These are phyloP conservation scores for Taxillus chinensis DNA, from an alignment of 164 flowering plant species.

Conservation along the genomic window DNA sequence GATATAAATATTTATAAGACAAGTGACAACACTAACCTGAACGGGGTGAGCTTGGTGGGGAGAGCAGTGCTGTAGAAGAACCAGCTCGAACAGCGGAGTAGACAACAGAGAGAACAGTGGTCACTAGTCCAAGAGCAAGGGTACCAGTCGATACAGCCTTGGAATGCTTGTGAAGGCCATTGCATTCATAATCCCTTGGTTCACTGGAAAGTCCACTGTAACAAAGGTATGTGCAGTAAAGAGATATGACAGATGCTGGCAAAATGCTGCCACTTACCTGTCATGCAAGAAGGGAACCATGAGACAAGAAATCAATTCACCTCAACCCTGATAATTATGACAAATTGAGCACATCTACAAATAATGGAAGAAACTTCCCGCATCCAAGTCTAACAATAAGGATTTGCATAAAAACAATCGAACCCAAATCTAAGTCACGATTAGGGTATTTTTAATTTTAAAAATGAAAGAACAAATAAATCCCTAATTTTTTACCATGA, in stretches of 20 bases:
- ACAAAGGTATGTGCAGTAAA: constrained; percentile 93
- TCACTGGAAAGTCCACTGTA: constrained; percentile 93
- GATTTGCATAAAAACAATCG: too few relatives aligned
- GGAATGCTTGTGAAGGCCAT: constrained; percentile 90
- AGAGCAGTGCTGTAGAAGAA: constrained; percentile 81
- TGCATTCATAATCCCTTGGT: constrained; percentile 92
- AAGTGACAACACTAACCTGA: constrained; percentile 41
- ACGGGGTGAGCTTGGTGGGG: constrained; percentile 86
- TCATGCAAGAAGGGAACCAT: constrained; percentile 10
- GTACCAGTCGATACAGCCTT: constrained; percentile 80
- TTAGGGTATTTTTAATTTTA: too few relatives aligned
- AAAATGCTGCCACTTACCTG: constrained; percentile 87
- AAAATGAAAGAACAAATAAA: too few relatives aligned
- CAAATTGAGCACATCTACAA: too few relatives aligned
- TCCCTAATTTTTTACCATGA: too few relatives aligned
- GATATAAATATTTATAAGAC: not conserved
- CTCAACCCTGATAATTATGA: too few relatives aligned
- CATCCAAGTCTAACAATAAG: too few relatives aligned
- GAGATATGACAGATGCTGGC: constrained; percentile 82
- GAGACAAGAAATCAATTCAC: not conserved
- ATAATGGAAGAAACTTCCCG: too few relatives aligned
- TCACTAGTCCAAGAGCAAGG: constrained; percentile 70
- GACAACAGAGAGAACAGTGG: constrained; percentile 87
- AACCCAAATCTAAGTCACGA: too few relatives aligned
- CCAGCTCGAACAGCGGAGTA: constrained; percentile 99